These are phyloP conservation scores for Fraxinus pennsylvanica DNA, from an alignment of 257 asterid species.

Conservation along the genomic window DNA sequence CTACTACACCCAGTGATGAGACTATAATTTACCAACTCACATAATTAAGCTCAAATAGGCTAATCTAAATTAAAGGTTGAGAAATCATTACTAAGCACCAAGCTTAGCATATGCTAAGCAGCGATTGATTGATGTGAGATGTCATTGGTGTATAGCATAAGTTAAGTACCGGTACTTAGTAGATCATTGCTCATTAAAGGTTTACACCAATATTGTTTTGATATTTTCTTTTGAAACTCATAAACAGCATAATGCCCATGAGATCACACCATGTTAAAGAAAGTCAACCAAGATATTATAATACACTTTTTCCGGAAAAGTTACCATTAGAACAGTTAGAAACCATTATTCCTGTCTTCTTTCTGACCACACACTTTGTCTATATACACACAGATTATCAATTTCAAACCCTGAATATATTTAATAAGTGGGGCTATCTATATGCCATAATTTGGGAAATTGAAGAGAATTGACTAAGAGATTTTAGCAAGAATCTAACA, in stretches of 20 bases:
- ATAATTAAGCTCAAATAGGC: neutral
- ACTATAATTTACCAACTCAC: neutral
- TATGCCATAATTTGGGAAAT: constrained; percentile 2
- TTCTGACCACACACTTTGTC: neutral
- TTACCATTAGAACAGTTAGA: neutral
- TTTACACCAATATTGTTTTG: neutral
- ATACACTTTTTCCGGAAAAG: neutral
- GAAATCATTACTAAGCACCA: no score
- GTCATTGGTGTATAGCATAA: no score
- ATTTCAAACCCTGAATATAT: neutral
- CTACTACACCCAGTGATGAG: neutral
- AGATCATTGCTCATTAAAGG: neutral
- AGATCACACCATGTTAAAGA: neutral
- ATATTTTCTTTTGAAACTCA: neutral
- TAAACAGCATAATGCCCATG: neutral
- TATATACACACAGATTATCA: neutral
- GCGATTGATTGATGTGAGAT: no score
- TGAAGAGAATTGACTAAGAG: neutral
- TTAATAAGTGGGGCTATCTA: neutral
- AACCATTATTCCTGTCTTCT: neutral
- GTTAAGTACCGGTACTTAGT: no score
- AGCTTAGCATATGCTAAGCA: no score
- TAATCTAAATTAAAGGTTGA: neutral
- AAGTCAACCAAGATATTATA: neutral
- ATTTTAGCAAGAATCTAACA: constrained; percentile 22